These are phyloP conservation scores for Fomitopsis schrenkii DNA, from an alignment of 1,284 basidiomycete genomes.

Conservation along the genomic window DNA sequence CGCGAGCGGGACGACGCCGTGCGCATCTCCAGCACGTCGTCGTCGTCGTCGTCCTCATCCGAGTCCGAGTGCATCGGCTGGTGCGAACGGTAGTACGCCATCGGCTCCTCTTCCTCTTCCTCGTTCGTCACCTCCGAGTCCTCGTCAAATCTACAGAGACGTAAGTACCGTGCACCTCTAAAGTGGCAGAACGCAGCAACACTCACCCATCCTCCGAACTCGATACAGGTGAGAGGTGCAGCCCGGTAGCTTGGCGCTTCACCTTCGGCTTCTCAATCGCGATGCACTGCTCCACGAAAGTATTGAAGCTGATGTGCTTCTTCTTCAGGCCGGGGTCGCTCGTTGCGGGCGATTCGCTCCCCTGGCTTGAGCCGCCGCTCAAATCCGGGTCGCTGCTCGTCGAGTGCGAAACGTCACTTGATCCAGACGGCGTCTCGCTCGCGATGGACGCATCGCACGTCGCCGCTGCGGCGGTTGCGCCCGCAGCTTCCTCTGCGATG, in stretches of 20 bases:
- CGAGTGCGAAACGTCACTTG: slow-evolving; percentile 28
- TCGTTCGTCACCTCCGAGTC: slow-evolving; percentile 50
- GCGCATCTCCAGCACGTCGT: slow-evolving; percentile 68
- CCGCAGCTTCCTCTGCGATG: slow-evolving; percentile 21
- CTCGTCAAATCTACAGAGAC: slow-evolving; percentile 51
- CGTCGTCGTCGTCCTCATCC: slow-evolving; percentile 49
- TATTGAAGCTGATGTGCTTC: slow-evolving; percentile 96
- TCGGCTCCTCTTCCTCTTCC: slow-evolving; percentile 28
- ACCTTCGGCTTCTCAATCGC: slow-evolving; percentile 76
- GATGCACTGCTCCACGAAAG: slow-evolving; percentile 96
- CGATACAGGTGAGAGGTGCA: slow-evolving; percentile 18
- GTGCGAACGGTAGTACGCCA: slow-evolving; percentile 28
- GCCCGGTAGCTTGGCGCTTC: slow-evolving; percentile 20
- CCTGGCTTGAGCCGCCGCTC: slow-evolving; percentile 26
- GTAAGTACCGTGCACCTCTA: slow-evolving; percentile 10
- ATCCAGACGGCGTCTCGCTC: slow-evolving; percentile 11
- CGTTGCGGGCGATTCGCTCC: slow-evolving; percentile 15
- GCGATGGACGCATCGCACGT: slow-evolving; percentile 7
- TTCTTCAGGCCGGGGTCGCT: slow-evolving; percentile 36
- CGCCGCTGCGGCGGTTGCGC: neutral
- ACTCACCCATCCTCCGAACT: slow-evolving; percentile 61
- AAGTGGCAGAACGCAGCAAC: slow-evolving; percentile 12
- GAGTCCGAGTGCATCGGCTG: slow-evolving; percentile 33
- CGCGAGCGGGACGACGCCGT: slow-evolving; percentile 31
- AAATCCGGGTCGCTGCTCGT: slow-evolving; percentile 35